Base-by-base conservation (phyloP, 192 early-diverging fungal species). In the Dissophora globulifera region DNA sequence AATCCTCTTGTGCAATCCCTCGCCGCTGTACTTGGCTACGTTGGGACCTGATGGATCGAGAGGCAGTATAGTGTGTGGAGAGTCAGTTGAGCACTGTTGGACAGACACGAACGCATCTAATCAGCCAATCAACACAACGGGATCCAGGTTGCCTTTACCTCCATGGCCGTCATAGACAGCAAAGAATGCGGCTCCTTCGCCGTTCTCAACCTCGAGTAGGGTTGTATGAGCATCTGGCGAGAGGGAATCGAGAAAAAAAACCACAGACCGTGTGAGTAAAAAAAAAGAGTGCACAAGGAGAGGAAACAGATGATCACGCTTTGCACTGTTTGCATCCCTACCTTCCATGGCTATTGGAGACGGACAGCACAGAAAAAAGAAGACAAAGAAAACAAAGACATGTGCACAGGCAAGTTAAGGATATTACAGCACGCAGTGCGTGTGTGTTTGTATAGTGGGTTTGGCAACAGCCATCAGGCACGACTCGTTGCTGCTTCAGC, bases 131-230 rank as follows among this genome's bases (percentile, higher is more conserved):
- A 23, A 19, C 22, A 17, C 23, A 65, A n/a, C n/a, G n/a, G n/a
- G n/a, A n/a, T n/a, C n/a, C n/a, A n/a, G n/a, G n/a, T n/a, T n/a
- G n/a, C n/a, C n/a, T 63, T 83, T 87, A 74, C 93, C 92, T 74
- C 95, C 97, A 70, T 99, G 97, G 5, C 97, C 97, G 78, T 99
- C 97, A 80, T 91, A 99, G 17, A 99, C 96, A n/a, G 90, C 94
- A 87, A 97, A 99, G 79, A 96, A 97, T 23, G 92, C 91, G 17
- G 82, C 80, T 50, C 80, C 80, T 38, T 88, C 83, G 41, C 85
- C 84, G 22, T 84, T 87, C 26, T 83, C 81, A 9, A 97, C 51
- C 54, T 87, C 89, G 30, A 96, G 84, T 45, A 95, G 48, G 45
- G 94, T 93, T 19, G 94, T 91, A 84, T 99, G 97, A 19, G 95